Base-by-base conservation (phyloP, 2,329 filamentous ascomycete genomes). In the Arthrobotrys entomopaga region DNA sequence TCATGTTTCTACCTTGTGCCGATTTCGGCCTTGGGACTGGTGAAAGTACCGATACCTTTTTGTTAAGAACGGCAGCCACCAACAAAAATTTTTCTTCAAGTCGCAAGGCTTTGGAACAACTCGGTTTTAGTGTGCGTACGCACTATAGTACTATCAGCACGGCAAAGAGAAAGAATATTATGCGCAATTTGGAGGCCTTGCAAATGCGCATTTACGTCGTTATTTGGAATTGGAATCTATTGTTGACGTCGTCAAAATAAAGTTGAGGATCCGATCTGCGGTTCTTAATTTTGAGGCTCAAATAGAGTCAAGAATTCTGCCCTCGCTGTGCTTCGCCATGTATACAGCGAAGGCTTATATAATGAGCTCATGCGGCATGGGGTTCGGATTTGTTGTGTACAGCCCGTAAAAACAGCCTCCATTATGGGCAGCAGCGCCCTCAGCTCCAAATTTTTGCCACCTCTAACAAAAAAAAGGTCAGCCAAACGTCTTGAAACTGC, bases 221-320 rank as follows among this genome's bases (percentile, higher is more conserved):
- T 8, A 29, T 16, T 24, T 46, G 40, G 54, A 29, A 59, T 59
- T n/a, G 6, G 22, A 59, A 57, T 29, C 16, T 19, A 7, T 43
- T 29, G 20, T 29, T 34, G 42, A 59, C 13, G 42, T 59, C 29
- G 56, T 34, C 15, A 48, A 40, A 5, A 48, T 5, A 19, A 19
- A 59, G 40, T 59, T 48, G 56, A 59, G 56, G 56, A 59, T 59
- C 56, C 48, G 56, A 46, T 59, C 56, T 48, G 56, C 40, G 8
- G 56, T 26, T 26, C 22, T 8, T 22, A 15, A 16, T 13, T 59
- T 13, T 19, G 56, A 29, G 15, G 40, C 38, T 48, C 15, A 29
- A 16, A 15, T 16, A 11, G 19, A 19, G 29, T 16, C 19, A 20
- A 48, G 56, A 20, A 48, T 59, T 29, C 19, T 58, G 34, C 34